Evolutionary conservation across 106 monocot genomes (phyloP).

Genomic region (Allium fistulosum): DNA sequence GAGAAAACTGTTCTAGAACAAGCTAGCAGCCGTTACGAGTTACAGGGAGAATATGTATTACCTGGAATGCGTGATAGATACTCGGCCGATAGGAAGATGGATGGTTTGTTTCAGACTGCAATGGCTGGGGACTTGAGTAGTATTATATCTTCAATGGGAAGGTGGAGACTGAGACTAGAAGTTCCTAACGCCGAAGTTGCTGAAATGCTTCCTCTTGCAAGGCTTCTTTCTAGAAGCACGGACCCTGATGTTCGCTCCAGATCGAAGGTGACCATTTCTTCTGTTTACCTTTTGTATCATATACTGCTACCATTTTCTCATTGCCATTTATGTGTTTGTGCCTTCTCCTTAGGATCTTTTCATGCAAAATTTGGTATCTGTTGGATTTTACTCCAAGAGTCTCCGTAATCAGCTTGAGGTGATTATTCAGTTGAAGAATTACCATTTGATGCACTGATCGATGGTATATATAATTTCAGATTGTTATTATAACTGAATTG

Average conservation of each 20-base stretch:
- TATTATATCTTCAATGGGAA: slow-evolving; percentile 89
- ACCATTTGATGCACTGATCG: no score
- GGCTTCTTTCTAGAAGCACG: slow-evolving; percentile 92
- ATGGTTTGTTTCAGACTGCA: slow-evolving; percentile 58
- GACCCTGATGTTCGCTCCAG: slow-evolving; percentile 94
- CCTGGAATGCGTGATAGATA: slow-evolving; percentile 91
- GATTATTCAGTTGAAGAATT: slow-evolving; percentile 1
- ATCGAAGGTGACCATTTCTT: slow-evolving; percentile 53
- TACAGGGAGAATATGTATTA: slow-evolving; percentile 98
- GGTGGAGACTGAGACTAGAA: slow-evolving; percentile 95
- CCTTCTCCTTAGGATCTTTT: slow-evolving; percentile 50
- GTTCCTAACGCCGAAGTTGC: slow-evolving; percentile 94
- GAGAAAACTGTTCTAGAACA: slow-evolving; percentile 93
- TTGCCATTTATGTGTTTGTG: slow-evolving; percentile 5
- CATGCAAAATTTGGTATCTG: slow-evolving; percentile 59
- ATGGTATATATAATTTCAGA: not conserved
- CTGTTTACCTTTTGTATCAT: not conserved
- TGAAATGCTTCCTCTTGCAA: slow-evolving; percentile 98
- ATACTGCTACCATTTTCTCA: not conserved
- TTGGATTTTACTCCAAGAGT: slow-evolving; percentile 73
- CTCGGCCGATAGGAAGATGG: slow-evolving; percentile 28
- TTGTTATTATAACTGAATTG: slow-evolving; percentile 2
- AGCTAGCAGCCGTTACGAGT: slow-evolving; percentile 84
- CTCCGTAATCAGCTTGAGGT: slow-evolving; percentile 79
- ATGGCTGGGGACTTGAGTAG: slow-evolving; percentile 82